Conservation (phyloP, 2,329 filamentous ascomycete species). For the Monosporascus sp. region DNA sequence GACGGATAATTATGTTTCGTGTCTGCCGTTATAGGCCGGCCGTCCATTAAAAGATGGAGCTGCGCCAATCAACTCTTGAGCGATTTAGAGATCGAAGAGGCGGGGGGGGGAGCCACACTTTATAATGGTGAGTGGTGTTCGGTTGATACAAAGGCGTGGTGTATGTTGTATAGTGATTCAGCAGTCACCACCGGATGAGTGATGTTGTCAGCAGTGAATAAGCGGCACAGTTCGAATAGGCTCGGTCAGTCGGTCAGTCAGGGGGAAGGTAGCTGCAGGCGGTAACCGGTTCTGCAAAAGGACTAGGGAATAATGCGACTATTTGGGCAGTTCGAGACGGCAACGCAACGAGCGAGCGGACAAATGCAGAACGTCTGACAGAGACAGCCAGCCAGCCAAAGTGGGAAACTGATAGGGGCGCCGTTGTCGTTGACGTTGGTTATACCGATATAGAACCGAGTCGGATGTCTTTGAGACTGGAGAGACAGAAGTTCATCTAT, state of each 20-base stretch:
- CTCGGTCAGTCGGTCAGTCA: neutral
- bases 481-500: neutral
- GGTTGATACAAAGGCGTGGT: neutral
- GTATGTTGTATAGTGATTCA: neutral
- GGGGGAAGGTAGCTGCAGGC: neutral
- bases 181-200: neutral
- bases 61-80: constrained; percentile 19
- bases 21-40: constrained; percentile 44
- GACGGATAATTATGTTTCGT: constrained; percentile 42
- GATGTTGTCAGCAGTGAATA: neutral
- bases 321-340: neutral
- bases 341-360: neutral
- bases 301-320: neutral
- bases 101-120: constrained; percentile 2
- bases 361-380: neutral
- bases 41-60: constrained; percentile 43
- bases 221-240: neutral
- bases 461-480: neutral
- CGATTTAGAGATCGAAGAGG: constrained; percentile 12
- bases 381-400: neutral
- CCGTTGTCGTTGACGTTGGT: neutral
- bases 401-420: neutral
- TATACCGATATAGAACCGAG: neutral
- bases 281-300: neutral
- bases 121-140: neutral